phyloP scores from a whole-genome alignment of 257 asterid species.

The Leptodermis oblonga region DNA sequence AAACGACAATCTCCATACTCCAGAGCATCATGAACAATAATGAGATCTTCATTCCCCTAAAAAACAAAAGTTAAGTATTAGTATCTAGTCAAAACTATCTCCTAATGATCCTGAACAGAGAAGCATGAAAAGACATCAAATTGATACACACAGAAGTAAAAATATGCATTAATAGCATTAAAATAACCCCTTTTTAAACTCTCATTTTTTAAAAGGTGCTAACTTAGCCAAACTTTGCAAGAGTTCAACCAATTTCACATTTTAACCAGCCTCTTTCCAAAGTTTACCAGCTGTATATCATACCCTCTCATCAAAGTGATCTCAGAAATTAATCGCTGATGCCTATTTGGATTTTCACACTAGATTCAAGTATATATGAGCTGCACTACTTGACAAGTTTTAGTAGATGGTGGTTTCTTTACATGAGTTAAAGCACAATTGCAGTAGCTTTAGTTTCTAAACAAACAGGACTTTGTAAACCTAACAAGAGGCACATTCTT shows the following conservation, averaged over 20 bases:
- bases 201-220: not conserved
- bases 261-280: not conserved
- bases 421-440: not conserved
- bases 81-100: slow-evolving; percentile 9
- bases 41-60: slow-evolving; percentile 82
- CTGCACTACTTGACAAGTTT: not conserved
- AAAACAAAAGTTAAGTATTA: slow-evolving; percentile 22
- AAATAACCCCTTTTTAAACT: not conserved
- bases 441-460: not conserved
- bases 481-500: not conserved
- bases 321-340: not conserved
- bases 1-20: slow-evolving; percentile 92
- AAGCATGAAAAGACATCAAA: not conserved
- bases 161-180: not conserved
- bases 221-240: not conserved
- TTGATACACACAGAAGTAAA: not conserved
- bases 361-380: not conserved
- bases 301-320: not conserved
- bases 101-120: not conserved
- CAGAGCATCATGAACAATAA: slow-evolving; percentile 83
- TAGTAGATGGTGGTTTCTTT: not conserved
- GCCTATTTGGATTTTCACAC: not conserved
- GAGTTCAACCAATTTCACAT: not conserved
- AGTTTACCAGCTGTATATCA: not conserved
- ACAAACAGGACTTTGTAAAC: not conserved